Evolutionary conservation across 2,329 filamentous ascomycete species (phyloP), one percentile per base, ranked within the genome.

Genomic region (Chrysoporthe austroafricana): DNA sequence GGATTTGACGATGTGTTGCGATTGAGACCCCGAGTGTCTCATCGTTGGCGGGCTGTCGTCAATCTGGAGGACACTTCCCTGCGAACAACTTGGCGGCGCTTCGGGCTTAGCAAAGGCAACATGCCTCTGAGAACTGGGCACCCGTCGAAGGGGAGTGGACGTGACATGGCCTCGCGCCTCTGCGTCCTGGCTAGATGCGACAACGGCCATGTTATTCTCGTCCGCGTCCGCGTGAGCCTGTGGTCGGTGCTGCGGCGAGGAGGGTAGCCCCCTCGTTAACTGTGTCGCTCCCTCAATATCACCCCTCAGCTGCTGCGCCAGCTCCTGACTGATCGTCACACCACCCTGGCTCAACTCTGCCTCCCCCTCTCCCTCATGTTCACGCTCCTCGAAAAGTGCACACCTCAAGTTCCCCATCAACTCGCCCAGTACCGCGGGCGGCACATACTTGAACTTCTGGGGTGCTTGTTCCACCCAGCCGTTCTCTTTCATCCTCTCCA

Each of bases 331-430:
- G 18, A 84, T 76, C 2, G 82, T 82, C 66, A 77, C 66, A 42
- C 74, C 73, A 0, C 73, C 71, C 5, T 74, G 70, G 2, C 68
- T 26, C 70, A 1, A 67, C 70, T 21, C 36, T 43, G 5, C 42
- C n/a, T 44, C 21, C 6, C 14, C 26, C 5, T 36, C 50, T n/a
- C 11, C 9, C 42, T 61, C 42, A 32, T 61, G 42, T 2, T 64
- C 62, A 5, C 44, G 61, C 16, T 73, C 75, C 68, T 76, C 79
- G 66, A 88, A 82, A 0, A 88, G 74, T 5, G 85, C 83, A 52
- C 82, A 82, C 18, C 83, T 79, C 44, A 90, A 74, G 67, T 90
- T 90, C 63, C 82, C 85, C 57, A 89, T 81, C 14, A 90, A 76
- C 70, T 86, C 82, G 6, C 85, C 86, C 0, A 87, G 81, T 1